Evolutionary conservation across 2,329 filamentous ascomycete genomes (phyloP).

Genomic region (Phialophora chinensis): DNA sequence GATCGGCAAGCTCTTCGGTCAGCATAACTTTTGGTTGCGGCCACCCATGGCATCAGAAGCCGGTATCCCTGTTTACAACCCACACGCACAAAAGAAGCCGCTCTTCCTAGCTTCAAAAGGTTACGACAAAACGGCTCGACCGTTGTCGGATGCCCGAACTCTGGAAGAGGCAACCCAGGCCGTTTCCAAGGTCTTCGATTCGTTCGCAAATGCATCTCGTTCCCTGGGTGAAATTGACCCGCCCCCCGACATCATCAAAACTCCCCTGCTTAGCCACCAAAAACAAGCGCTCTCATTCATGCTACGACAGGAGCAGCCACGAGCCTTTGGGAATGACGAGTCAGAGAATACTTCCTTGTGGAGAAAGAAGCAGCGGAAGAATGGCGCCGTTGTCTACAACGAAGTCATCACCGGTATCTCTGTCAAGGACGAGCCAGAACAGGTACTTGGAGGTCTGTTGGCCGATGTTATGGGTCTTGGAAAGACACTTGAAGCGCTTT

Average conservation of each 20-base stretch:
- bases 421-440: slow-evolving; percentile 64
- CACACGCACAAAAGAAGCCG: slow-evolving; percentile 65
- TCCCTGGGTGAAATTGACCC: slow-evolving; percentile 77
- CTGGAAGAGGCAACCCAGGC: slow-evolving; percentile 86
- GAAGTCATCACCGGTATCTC: slow-evolving; percentile 84
- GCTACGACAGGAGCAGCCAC: slow-evolving; percentile 73
- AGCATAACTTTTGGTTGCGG: slow-evolving; percentile 70
- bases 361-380: slow-evolving; percentile 65
- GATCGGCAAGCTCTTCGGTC: slow-evolving; percentile 72
- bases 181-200: slow-evolving; percentile 86
- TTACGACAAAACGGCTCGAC: slow-evolving; percentile 29
- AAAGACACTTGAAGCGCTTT: slow-evolving; percentile 84
- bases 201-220: slow-evolving; percentile 71
- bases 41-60: slow-evolving; percentile 69
- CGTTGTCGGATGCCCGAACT: slow-evolving; percentile 62
- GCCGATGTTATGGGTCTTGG: slow-evolving; percentile 91
- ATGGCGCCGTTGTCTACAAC: slow-evolving; percentile 69
- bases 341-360: slow-evolving; percentile 76
- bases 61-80: slow-evolving; percentile 76
- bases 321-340: slow-evolving; percentile 63
- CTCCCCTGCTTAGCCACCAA: slow-evolving; percentile 79
- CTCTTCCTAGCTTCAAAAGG: slow-evolving; percentile 45
- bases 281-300: slow-evolving; percentile 91
- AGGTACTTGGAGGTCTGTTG: slow-evolving; percentile 74
- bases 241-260: slow-evolving; percentile 62